Evolutionary conservation across 768 basidiomycete genomes (phyloP), one percentile per base, ranked within the genome.

Genomic region (Kwoniella bestiolae): DNA sequence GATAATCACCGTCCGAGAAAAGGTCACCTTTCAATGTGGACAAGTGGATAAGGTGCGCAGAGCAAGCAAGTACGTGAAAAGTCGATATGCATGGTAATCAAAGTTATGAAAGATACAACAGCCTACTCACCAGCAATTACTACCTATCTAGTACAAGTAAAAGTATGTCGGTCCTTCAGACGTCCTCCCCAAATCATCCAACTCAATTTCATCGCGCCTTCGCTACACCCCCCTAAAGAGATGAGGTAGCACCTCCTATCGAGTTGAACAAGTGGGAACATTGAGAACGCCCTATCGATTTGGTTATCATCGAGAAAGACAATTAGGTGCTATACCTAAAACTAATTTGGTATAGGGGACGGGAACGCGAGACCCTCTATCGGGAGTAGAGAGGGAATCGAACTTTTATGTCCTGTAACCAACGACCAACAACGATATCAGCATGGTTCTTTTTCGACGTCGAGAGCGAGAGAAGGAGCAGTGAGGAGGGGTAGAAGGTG

Each of bases 331-430:
- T 26, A 18, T 28, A 46, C 18, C 32, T 51, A 28, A 41, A 18
- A 21, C 31, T 23, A 16, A 60, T n/a, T 77, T 55, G 56, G 41
- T 80, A 64, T 80, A 68, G 79, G 74, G 74, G 76, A 80, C 79
- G 79, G 79, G 79, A 80, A 80, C 79, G 79, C 77, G 79, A 78
- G 57, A 72, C 68, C 66, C 63, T 67, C 72, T 69, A 80, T 75
- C 69, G 76, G 63, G 76, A 73, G 73, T 75, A 69, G 57, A 64
- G 69, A 69, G 70, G 66, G 71, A 72, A 69, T 80, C 79, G 79
- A 80, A 80, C 79, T 80, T 80, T 76, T 73, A 60, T 80, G 79
- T 80, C 75, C 77, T 76, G 38, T 29, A 56, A 51, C n/a, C n/a
- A 28, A 46, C 25, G 9, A 26, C 41, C 28, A n/a, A 23, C n/a